Conservation (phyloP, 2,329 filamentous ascomycete genomes). For the Botrytis byssoidea region DNA sequence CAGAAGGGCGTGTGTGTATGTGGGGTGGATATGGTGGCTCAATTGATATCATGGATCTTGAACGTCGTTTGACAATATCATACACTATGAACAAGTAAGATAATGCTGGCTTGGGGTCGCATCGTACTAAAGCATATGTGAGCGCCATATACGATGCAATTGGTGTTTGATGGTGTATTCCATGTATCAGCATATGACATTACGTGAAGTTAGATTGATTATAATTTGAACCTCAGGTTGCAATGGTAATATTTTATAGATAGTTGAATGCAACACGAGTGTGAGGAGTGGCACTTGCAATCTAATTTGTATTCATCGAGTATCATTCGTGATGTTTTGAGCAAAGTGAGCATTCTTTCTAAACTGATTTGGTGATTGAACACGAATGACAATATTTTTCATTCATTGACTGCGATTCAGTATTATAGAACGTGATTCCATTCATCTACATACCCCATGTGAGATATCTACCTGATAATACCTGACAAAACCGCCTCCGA, state of each 20-base stretch:
- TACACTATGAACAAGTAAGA: slow-evolving; percentile 50
- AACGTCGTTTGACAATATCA: slow-evolving; percentile 44
- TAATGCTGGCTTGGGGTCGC: neutral
- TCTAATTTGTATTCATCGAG: neutral
- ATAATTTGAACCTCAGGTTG: neutral
- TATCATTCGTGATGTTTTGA: neutral
- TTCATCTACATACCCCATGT: neutral
- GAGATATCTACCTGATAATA: no score
- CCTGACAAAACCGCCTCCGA: no score
- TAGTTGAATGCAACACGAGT: neutral
- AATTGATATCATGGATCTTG: slow-evolving; percentile 45
- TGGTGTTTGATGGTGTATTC: neutral
- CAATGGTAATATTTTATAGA: neutral
- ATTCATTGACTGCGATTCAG: neutral
- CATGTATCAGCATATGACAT: no score
- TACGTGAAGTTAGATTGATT: neutral
- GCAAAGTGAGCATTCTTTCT: neutral
- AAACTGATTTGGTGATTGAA: no score
- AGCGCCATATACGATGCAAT: slow-evolving; percentile 18
- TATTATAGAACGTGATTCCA: neutral
- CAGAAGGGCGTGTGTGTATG: slow-evolving; percentile 41
- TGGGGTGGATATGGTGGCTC: slow-evolving; percentile 51
- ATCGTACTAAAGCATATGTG: slow-evolving; percentile 11
- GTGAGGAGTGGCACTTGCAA: neutral
- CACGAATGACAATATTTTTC: no score